Percentiles rank a stretch among this genome's conserved stretches.
Conservation (phyloP, 371 early-diverging fungal genomes). For the Umbelopsis sp. region DNA sequence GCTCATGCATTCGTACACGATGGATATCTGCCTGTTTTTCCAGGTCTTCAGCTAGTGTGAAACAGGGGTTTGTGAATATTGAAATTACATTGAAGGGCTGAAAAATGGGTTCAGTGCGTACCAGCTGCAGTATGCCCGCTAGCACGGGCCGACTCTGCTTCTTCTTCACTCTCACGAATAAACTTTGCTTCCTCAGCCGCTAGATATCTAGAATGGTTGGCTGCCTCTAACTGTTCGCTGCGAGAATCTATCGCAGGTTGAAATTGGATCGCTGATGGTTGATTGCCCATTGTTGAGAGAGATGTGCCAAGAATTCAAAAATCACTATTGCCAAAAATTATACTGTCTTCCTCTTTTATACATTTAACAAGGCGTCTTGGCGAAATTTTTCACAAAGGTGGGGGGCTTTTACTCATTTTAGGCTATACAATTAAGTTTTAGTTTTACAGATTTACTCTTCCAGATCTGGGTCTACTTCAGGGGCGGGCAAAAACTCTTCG, state of each 20-base stretch:
- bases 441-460: slow-evolving; percentile 21
- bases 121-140: not conserved
- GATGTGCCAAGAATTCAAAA: not conserved
- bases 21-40: slow-evolving; percentile 10
- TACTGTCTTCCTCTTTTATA: not conserved
- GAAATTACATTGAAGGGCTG: not conserved
- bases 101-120: not conserved
- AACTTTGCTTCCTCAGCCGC: slow-evolving; percentile 8
- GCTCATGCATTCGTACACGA: slow-evolving; percentile 13
- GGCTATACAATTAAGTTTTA: not conserved
- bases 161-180: slow-evolving; percentile 4
- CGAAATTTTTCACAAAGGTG: too few relatives aligned
- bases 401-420: too few relatives aligned
- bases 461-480: slow-evolving; percentile 52
- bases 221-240: not conserved
- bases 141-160: slow-evolving; percentile 8
- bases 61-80: not conserved
- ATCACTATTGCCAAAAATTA: not conserved
- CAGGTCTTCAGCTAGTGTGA: not conserved
- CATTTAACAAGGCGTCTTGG: not conserved
- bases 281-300: not conserved
- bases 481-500: slow-evolving; percentile 59
- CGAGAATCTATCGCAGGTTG: slow-evolving; percentile 8
- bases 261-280: slow-evolving; percentile 13
- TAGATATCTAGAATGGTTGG: not conserved